Conservation (phyloP, 495 filamentous ascomycete genomes). For the Xylaria longipes region DNA sequence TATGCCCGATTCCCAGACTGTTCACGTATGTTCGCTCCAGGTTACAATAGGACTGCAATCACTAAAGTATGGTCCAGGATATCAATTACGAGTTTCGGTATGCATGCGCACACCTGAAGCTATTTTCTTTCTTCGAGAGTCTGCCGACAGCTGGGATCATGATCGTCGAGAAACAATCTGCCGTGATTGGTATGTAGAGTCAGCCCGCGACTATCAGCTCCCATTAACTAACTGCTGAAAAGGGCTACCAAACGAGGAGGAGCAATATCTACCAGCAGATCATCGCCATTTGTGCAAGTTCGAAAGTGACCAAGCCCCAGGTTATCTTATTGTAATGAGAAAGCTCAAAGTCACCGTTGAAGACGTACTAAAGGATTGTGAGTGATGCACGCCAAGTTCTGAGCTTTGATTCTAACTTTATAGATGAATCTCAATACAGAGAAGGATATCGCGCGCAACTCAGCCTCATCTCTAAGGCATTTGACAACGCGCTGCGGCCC, state of each 20-base stretch:
- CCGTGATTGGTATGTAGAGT: slow-evolving; percentile 35
- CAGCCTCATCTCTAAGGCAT: not conserved
- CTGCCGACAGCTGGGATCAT: slow-evolving; percentile 40
- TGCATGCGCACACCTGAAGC: slow-evolving; percentile 34
- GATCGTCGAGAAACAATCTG: slow-evolving; percentile 54
- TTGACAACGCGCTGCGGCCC: slow-evolving; percentile 9
- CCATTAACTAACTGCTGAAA: slow-evolving; percentile 10
- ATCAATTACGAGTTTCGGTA: slow-evolving; percentile 58
- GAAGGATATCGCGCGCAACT: slow-evolving; percentile 11
- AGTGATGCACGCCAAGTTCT: not conserved
- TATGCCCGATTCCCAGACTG: slow-evolving; percentile 32
- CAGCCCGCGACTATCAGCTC: not conserved
- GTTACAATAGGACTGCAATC: not conserved
- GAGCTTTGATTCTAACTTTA: not conserved
- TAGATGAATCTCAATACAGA: slow-evolving; percentile 5
- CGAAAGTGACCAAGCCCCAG: slow-evolving; percentile 29
- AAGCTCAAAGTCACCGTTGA: slow-evolving; percentile 32
- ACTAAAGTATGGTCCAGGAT: slow-evolving; percentile 30
- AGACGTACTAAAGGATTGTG: slow-evolving; percentile 30
- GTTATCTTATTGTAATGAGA: slow-evolving; percentile 34
- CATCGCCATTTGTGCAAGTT: slow-evolving; percentile 45
- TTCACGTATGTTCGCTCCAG: slow-evolving; percentile 22
- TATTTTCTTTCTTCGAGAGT: slow-evolving; percentile 59
- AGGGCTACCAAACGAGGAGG: slow-evolving; percentile 48
- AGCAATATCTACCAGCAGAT: slow-evolving; percentile 49